Conservation (phyloP, 306 rosid species). For the Clitoria ternatea region DNA sequence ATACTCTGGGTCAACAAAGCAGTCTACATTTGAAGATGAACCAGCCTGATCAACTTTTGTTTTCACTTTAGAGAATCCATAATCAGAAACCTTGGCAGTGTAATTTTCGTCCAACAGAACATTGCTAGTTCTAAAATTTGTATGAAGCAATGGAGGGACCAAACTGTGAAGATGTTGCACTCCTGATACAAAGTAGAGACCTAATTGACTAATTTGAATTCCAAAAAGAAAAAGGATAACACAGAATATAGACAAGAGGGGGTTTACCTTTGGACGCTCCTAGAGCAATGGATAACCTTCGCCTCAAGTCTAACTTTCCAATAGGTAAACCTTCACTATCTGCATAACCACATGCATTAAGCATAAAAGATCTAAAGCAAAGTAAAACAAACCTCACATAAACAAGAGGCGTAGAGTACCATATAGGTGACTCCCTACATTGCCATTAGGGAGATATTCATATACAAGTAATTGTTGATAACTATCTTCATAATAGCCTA, state of each 20-base stretch:
- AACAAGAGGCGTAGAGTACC: conserved; percentile 41
- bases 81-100: conserved; percentile 61
- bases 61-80: conserved; percentile 51
- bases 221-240: background rate
- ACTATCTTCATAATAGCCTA: conserved; percentile 57
- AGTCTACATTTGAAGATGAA: conserved; percentile 54
- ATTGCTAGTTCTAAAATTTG: conserved; percentile 60
- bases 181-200: conserved; percentile 39
- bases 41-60: conserved; percentile 33
- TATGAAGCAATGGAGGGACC: conserved; percentile 68
- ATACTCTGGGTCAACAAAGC: conserved; percentile 69
- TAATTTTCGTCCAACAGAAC: conserved; percentile 58
- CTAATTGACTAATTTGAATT: background rate
- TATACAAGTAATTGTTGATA: conserved; percentile 61
- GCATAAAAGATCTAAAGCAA: background rate
- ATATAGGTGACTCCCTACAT: conserved; percentile 63
- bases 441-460: conserved; percentile 61
- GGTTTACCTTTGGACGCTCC: conserved; percentile 68
- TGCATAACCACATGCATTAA: conserved; percentile 30
- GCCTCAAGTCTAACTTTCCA: conserved; percentile 54
- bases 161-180: conserved; percentile 58
- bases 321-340: conserved; percentile 59
- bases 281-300: conserved; percentile 55
- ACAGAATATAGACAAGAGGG: background rate
- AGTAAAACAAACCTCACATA: conserved; percentile 10